A percentile compares a stretch with the other conserved stretches of the same genome.
These are phyloP conservation scores for Exophiala bonariae DNA, from an alignment of 2,329 filamentous ascomycete species.

Conservation along the genomic window DNA sequence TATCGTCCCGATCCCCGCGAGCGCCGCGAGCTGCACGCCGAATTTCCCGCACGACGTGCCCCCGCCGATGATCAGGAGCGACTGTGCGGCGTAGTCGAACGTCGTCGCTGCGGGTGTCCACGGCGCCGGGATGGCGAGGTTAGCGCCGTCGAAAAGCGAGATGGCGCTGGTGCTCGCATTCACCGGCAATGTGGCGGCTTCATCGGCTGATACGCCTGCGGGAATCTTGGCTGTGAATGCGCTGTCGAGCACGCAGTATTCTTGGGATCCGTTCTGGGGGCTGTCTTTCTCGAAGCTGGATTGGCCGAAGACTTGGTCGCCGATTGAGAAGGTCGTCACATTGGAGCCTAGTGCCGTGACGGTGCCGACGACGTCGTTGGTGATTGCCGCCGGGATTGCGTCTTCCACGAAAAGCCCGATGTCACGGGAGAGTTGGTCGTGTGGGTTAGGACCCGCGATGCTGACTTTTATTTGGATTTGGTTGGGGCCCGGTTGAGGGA, in stretches of 20 bases:
- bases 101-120: conserved; percentile 14
- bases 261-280: conserved; percentile 35
- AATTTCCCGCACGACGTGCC: conserved; percentile 29
- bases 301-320: conserved; percentile 36
- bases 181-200: conserved; percentile 39
- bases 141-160: conserved; percentile 36
- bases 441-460: conserved; percentile 35
- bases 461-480: conserved; percentile 41
- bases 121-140: conserved; percentile 31
- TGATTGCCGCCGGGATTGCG: conserved; percentile 33
- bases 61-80: conserved; percentile 30
- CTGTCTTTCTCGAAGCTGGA: conserved; percentile 7
- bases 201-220: conserved; percentile 34
- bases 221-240: conserved; percentile 35
- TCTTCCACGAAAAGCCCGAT: conserved; percentile 37
- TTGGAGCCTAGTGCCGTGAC: conserved; percentile 32
- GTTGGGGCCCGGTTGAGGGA: conserved; percentile 33
- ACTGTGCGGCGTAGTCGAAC: conserved; percentile 24
- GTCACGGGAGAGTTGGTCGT: conserved; percentile 43
- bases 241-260: conserved; percentile 39
- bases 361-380: conserved; percentile 37
- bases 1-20: conserved; percentile 38
- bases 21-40: conserved; percentile 27
- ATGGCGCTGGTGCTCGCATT: conserved; percentile 38
- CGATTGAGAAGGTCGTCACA: conserved; percentile 28